Evolutionary conservation across 495 filamentous ascomycete species (phyloP), one percentile per base, ranked within the genome.

Genomic region (Penicillium waksmanii): DNA sequence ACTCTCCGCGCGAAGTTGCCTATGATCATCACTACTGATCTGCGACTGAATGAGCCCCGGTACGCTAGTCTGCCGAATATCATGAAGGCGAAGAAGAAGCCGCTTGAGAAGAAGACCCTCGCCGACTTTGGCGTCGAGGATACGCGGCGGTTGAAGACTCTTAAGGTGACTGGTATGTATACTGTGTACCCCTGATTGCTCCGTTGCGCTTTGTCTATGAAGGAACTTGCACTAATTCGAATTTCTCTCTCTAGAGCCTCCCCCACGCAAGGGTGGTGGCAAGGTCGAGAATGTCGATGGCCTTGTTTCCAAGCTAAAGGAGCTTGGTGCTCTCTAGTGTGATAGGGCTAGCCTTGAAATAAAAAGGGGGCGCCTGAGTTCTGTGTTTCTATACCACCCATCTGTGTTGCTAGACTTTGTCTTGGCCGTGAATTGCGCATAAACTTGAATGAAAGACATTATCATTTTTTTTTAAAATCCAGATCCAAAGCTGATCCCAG

Each of bases 11-110:
- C 88, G 17, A 87, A 87, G 79, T 71, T 98, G 75, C 95, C 95
- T 0, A 83, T 96, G 87, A 76, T 98, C 19, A 87, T 98, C 58
- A 98, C 95, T 58, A 96, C 95, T 60, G 95, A 98, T 85, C 73
- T 98, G 76, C 80, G 95, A 44, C 77, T 98, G 76, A 98, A 98
- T 73, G 90, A 96, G 84, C 96, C 95, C 55, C 77, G 96, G 52
- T 98, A 97, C 77, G 94, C 93, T 52, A 96, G 85, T 73, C 72
- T 98, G 82, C 94, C 92, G 65, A 97, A 97, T 76, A 98, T 98
- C 58, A 98, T 98, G 96, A 98, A 97, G 87, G 95, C 95, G 55
- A 98, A 98, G 89, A 98, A 98, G 90, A 98, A 98, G 87, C 89
- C 89, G 66, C 67, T 98, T 65, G 91, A 92, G 74, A 98, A 96